Base-by-base conservation (phyloP, 1,284 basidiomycete species). In the Grifola frondosa region DNA sequence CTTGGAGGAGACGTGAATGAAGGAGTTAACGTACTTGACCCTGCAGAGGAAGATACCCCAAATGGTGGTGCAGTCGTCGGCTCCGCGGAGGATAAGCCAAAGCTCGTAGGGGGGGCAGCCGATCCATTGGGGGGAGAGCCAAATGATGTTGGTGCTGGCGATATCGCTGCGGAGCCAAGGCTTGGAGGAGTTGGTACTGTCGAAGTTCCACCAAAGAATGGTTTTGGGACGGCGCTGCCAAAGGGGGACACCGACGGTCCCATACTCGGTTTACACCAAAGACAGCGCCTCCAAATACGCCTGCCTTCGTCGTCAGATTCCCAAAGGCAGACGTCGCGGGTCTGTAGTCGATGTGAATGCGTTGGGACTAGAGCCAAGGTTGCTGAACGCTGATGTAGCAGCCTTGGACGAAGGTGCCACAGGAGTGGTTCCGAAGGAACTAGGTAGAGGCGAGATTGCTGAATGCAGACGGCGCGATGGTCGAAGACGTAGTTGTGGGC, bases 301-400 rank as follows among this genome's bases (percentile, higher is more conserved):
- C 37, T 2, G 35, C 38, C 20, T 47, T 52, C 2, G 49, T 42
- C 12, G 43, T 20, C 3, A 59, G 43, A 16, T 52, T 52, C 7
- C 53, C 55, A 36, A 64, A 62, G 1, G 52, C 62, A 2, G 60
- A 59, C 7, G 42, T 37, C 6, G 30, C 28, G 12, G 49, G 41
- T 8, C 35, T 1, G 49, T 30, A 2, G 39, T 34, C 11, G 48
- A 40, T 1, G 46, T 16, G 15, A 35, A 21, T 9, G 37, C 22
- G 3, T 30, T 39, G 9, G 50, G 36, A 12, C 36, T 40, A 11
- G 49, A 40, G 3, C 40, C 36, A 1, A 56, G 22, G 19, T 42
- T 44, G 7, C 45, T 42, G 32, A 56, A 56, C 4, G 51, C 49
- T 3, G 49, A 53, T 13, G 29, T 42, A 5, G 30, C 33, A 3